A percentile compares a stretch with the other conserved stretches of the same genome.
phyloP scores from a whole-genome alignment of 2,329 filamentous ascomycete genomes.

The Alternaria consortialis region DNA sequence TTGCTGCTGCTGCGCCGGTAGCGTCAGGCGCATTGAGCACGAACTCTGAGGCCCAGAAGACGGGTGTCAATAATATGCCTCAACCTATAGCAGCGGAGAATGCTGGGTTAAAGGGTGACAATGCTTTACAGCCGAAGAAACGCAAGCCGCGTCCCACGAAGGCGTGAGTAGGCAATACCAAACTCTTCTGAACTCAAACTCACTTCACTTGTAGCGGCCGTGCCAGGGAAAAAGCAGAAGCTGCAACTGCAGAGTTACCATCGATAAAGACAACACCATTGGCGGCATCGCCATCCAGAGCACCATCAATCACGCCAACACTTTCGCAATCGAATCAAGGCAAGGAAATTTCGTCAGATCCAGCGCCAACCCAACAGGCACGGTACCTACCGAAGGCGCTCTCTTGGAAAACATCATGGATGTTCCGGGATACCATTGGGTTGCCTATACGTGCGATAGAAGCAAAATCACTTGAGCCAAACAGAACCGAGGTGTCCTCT shows the following conservation, averaged over 20 bases:
- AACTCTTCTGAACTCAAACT: neutral
- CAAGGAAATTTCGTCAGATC: neutral
- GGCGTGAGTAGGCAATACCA: neutral
- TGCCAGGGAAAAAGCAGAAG: neutral
- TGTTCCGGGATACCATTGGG: constrained; percentile 17
- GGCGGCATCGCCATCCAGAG: neutral
- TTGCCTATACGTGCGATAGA: constrained; percentile 18
- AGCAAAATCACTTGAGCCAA: constrained; percentile 11
- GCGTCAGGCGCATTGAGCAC: neutral
- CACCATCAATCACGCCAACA: neutral
- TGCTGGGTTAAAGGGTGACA: neutral
- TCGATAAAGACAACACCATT: neutral
- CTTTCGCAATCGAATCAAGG: neutral
- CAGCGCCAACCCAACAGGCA: neutral
- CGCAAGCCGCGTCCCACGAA: neutral
- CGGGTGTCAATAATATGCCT: neutral
- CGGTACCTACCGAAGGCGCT: neutral
- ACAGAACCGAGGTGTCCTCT: constrained; percentile 18
- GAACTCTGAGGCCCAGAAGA: neutral
- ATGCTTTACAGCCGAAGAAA: neutral
- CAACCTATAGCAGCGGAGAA: neutral
- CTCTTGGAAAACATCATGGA: constrained; percentile 24
- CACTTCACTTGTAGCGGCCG: neutral
- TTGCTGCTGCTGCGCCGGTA: neutral
- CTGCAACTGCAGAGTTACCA: neutral